A percentile compares a stretch with the other conserved stretches of the same genome.
Evolutionary conservation across 768 basidiomycete species (phyloP).

Genomic region (Naganishia vishniacii): DNA sequence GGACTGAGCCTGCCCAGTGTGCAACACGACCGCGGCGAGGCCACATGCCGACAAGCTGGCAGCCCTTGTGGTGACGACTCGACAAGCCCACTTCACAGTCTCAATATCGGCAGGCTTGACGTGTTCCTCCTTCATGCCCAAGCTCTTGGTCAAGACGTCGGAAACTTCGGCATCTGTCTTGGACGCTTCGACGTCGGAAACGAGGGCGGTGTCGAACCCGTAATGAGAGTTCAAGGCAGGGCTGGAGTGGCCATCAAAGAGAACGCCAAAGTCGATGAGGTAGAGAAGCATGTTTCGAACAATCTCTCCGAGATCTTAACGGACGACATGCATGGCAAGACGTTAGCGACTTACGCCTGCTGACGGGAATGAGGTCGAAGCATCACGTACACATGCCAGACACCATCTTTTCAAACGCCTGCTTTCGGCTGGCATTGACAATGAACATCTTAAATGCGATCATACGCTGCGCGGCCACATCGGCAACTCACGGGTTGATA

Average conservation of each 20-base stretch:
- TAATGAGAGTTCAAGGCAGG: slow-evolving; percentile 75
- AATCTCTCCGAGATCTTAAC: slow-evolving; percentile 81
- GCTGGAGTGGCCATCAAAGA: slow-evolving; percentile 77
- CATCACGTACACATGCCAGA: slow-evolving; percentile 73
- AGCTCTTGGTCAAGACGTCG: slow-evolving; percentile 58
- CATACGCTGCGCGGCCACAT: not conserved
- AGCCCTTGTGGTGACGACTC: slow-evolving; percentile 72
- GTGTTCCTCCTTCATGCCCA: slow-evolving; percentile 59
- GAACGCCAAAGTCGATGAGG: slow-evolving; percentile 56
- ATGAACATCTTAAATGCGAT: not conserved
- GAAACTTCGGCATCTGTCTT: slow-evolving; percentile 53
- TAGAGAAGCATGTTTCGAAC: slow-evolving; percentile 76
- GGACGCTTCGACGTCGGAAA: slow-evolving; percentile 74
- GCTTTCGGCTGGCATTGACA: slow-evolving; percentile 54
- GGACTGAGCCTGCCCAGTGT: slow-evolving; percentile 66
- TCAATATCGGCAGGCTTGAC: slow-evolving; percentile 55
- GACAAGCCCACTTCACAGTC: slow-evolving; percentile 74
- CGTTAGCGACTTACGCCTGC: not conserved
- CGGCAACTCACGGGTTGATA: slow-evolving; percentile 72
- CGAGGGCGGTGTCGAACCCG: slow-evolving; percentile 87
- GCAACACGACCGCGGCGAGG: slow-evolving; percentile 74
- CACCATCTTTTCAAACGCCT: slow-evolving; percentile 96
- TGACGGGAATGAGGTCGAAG: not conserved
- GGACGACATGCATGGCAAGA: not conserved
- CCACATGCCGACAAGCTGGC: slow-evolving; percentile 79